Percentiles rank a stretch among this genome's conserved stretches.
Conservation (phyloP, 176 grass and related monocot species). For the Aegilops speltoides region DNA sequence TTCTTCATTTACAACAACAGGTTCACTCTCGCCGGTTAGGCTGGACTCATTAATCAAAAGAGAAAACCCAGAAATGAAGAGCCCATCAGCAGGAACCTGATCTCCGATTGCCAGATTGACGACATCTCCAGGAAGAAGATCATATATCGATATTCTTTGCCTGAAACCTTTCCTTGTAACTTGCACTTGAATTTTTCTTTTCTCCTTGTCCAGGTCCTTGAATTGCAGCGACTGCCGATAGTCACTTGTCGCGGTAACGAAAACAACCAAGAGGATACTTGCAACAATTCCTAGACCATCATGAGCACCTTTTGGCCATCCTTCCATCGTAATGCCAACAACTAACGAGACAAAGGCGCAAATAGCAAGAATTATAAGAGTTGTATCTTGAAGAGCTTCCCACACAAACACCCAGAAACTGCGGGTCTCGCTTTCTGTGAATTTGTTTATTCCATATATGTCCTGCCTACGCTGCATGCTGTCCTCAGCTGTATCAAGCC, state of each 20-base stretch:
- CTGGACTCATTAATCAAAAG: slow-evolving; percentile 94
- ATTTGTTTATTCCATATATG: slow-evolving; percentile 89
- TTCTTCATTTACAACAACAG: slow-evolving; percentile 67
- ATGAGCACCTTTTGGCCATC: slow-evolving; percentile 94
- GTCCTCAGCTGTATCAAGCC: slow-evolving; percentile 50
- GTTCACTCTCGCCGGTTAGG: slow-evolving; percentile 93
- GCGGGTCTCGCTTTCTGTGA: slow-evolving; percentile 70
- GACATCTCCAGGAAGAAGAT: slow-evolving; percentile 94
- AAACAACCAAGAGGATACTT: slow-evolving; percentile 93
- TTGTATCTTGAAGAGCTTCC: slow-evolving; percentile 92
- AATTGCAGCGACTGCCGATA: slow-evolving; percentile 95
- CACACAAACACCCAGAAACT: slow-evolving; percentile 97
- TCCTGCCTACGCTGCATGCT: slow-evolving; percentile 67
- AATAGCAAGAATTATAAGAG: slow-evolving; percentile 79
- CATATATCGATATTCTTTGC: slow-evolving; percentile 85
- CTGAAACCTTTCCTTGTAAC: slow-evolving; percentile 83
- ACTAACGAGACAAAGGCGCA: slow-evolving; percentile 87
- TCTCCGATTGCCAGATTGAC: slow-evolving; percentile 92
- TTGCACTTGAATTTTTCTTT: slow-evolving; percentile 87
- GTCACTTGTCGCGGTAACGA: slow-evolving; percentile 90
- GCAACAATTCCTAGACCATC: slow-evolving; percentile 95
- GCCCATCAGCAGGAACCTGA: slow-evolving; percentile 93
- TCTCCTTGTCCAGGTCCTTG: slow-evolving; percentile 99
- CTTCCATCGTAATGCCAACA: slow-evolving; percentile 84
- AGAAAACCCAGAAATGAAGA: slow-evolving; percentile 91